Conservation (phyloP, 352 stramenopile genomes). For the Phytopythium vexans region DNA sequence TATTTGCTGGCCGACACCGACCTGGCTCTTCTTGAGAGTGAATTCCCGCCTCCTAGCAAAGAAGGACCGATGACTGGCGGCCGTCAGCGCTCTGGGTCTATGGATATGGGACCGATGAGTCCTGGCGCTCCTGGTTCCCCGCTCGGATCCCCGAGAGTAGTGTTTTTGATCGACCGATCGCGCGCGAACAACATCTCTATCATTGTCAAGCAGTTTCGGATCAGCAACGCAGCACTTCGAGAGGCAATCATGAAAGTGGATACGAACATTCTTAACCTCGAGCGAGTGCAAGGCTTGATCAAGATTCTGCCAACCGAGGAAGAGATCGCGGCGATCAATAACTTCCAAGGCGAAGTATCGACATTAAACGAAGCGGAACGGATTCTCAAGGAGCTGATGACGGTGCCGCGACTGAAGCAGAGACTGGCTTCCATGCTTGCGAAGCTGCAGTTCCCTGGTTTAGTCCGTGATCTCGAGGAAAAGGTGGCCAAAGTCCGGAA, state of each 20-base stretch:
- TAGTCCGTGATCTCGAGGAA: conserved; percentile 58
- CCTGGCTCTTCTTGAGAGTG: conserved; percentile 43
- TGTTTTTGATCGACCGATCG: conserved; percentile 73
- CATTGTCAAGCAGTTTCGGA: conserved; percentile 94
- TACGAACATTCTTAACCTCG: conserved; percentile 62
- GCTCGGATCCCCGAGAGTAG: conserved; percentile 46
- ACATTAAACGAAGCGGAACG: conserved; percentile 78
- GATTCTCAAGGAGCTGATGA: conserved; percentile 77
- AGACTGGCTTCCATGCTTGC: conserved; percentile 54
- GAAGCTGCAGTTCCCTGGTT: conserved; percentile 59
- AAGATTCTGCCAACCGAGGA: conserved; percentile 89
- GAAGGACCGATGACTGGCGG: conserved; percentile 33
- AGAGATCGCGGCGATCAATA: conserved; percentile 68
- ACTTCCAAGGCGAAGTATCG: conserved; percentile 54
- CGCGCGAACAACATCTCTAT: conserved; percentile 93
- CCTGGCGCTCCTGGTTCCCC: conserved; percentile 41
- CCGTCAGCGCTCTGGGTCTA: conserved; percentile 13
- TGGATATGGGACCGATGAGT: conserved; percentile 5
- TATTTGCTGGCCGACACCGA: conserved; percentile 49
- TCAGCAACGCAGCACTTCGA: conserved; percentile 82
- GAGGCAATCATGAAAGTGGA: conserved; percentile 85
- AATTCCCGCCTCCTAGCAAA: conserved; percentile 59
- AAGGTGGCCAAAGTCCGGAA: conserved; percentile 63
- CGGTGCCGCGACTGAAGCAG: conserved; percentile 65
- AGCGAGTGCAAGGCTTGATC: conserved; percentile 81